Evolutionary conservation across 2,329 filamentous ascomycete genomes (phyloP).

Genomic region (Colletotrichum sp.): DNA sequence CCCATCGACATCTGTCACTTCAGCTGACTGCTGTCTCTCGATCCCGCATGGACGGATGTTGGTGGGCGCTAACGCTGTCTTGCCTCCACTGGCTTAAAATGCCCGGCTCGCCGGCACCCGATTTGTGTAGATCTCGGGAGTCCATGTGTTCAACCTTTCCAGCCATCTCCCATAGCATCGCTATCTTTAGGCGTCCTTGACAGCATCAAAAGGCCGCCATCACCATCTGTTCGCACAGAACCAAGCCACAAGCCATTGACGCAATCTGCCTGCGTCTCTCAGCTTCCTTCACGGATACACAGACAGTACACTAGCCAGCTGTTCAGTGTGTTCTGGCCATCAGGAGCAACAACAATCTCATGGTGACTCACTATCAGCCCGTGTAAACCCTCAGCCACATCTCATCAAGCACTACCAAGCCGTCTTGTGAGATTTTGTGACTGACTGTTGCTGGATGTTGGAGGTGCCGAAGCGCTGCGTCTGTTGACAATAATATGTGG

Average conservation of each 20-base stretch:
- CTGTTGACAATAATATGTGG: neutral
- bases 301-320: neutral
- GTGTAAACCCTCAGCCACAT: neutral
- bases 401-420: neutral
- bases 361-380: neutral
- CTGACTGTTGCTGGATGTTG: neutral
- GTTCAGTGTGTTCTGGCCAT: neutral
- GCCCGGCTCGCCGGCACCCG: neutral
- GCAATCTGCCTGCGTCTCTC: neutral
- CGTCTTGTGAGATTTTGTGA: neutral
- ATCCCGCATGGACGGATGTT: neutral
- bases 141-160: neutral
- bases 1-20: neutral
- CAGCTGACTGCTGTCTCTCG: neutral
- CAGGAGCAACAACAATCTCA: neutral
- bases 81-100: neutral
- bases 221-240: neutral
- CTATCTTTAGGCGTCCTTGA: neutral
- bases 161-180: neutral
- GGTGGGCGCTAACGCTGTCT: neutral
- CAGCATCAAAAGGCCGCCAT: neutral
- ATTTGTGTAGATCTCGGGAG: neutral
- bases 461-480: neutral
- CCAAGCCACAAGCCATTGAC: conserved; percentile 4
- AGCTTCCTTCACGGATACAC: neutral